phyloP scores from a whole-genome alignment of 345 rosid genomes.

The Lepidium aucheri region DNA sequence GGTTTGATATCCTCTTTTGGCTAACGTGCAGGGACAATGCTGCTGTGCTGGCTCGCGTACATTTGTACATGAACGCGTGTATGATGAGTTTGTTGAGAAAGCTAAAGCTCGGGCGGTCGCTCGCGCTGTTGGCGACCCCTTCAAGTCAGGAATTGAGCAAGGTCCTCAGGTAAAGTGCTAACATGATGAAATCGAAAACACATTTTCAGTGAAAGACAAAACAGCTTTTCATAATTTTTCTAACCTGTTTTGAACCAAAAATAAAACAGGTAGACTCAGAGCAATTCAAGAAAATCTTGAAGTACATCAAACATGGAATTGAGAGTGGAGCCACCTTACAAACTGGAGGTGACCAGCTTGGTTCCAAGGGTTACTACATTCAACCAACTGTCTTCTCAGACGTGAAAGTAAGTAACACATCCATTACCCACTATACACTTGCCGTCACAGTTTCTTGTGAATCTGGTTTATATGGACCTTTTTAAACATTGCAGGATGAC shows the following conservation, averaged over 20 bases:
- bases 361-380: constrained; percentile 68
- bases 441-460: not conserved
- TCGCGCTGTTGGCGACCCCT: constrained; percentile 83
- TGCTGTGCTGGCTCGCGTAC: constrained; percentile 97
- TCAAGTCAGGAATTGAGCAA: constrained; percentile 75
- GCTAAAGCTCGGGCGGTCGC: constrained; percentile 64
- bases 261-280: constrained; percentile 57
- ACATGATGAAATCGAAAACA: not conserved
- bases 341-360: constrained; percentile 72
- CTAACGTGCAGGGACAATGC: constrained; percentile 72
- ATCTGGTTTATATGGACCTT: not conserved
- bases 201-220: not conserved
- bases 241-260: not conserved
- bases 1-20: not conserved
- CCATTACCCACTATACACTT: too few relatives aligned
- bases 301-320: constrained; percentile 60
- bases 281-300: constrained; percentile 66
- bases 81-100: constrained; percentile 85
- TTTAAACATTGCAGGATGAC: constrained; percentile 48
- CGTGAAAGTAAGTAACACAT: constrained; percentile 57
- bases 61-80: constrained; percentile 69
- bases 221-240: not conserved
- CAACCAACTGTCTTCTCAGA: constrained; percentile 97
- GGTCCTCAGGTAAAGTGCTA: constrained; percentile 77
- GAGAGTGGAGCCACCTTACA: constrained; percentile 87